Conservation (phyloP, 2,329 filamentous ascomycete genomes). For the Septoria linicola region DNA sequence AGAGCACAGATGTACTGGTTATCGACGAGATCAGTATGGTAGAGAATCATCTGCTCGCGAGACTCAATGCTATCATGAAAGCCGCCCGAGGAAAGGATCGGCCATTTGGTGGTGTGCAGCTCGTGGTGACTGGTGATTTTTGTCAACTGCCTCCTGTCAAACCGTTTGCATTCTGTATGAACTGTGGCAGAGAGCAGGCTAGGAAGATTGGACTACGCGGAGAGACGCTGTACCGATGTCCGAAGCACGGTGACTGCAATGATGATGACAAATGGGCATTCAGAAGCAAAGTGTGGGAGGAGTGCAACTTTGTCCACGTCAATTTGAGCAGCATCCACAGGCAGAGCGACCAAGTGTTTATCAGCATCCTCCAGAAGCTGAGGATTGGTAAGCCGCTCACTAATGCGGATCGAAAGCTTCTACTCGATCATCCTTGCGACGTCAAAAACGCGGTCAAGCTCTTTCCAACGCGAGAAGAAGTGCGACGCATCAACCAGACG, state of each 20-base stretch:
- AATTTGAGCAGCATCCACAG: slow-evolving; percentile 58
- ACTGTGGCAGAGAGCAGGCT: slow-evolving; percentile 43
- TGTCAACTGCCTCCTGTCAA: slow-evolving; percentile 61
- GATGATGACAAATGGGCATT: slow-evolving; percentile 63
- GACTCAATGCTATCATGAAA: slow-evolving; percentile 37
- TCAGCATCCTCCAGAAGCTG: slow-evolving; percentile 56
- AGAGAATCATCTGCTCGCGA: slow-evolving; percentile 55
- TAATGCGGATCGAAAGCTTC: slow-evolving; percentile 40
- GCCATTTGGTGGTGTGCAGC: slow-evolving; percentile 43
- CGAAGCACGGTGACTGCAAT: slow-evolving; percentile 40
- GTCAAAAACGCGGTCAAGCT: slow-evolving; percentile 37
- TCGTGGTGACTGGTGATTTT: slow-evolving; percentile 53
- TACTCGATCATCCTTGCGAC: slow-evolving; percentile 46
- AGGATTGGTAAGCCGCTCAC: slow-evolving; percentile 48
- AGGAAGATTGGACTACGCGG: slow-evolving; percentile 30
- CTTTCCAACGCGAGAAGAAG: slow-evolving; percentile 29
- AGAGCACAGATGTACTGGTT: slow-evolving; percentile 55
- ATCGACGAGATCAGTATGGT: slow-evolving; percentile 69
- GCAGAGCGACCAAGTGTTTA: slow-evolving; percentile 56
- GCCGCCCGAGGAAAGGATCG: slow-evolving; percentile 11
- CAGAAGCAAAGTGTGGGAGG: slow-evolving; percentile 54
- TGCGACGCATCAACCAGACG: slow-evolving; percentile 20
- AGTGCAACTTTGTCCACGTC: slow-evolving; percentile 55
- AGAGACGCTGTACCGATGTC: slow-evolving; percentile 37
- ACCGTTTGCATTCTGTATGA: slow-evolving; percentile 55